Percentiles rank a stretch among this genome's conserved stretches.
Conservation (phyloP, 2,329 filamentous ascomycete species). For the Dactylellina cionopaga region DNA sequence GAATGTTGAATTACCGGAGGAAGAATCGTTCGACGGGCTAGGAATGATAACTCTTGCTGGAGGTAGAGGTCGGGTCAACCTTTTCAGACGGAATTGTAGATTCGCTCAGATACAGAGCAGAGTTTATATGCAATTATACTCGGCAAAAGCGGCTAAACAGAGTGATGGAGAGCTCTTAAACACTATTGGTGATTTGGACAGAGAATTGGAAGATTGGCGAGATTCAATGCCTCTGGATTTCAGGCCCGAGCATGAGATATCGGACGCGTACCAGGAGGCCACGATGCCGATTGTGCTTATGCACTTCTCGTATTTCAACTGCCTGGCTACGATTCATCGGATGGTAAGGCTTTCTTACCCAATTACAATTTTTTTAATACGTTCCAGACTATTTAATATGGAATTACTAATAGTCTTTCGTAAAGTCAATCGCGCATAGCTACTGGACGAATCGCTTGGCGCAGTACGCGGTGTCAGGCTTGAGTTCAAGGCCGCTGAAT, state of each 20-base stretch:
- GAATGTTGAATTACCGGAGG: slow-evolving; percentile 94
- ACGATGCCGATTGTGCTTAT: slow-evolving; percentile 93
- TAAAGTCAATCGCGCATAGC: slow-evolving; percentile 83
- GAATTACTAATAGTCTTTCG: slow-evolving; percentile 14
- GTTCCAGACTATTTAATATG: too few relatives aligned
- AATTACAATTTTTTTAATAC: slow-evolving; percentile 4
- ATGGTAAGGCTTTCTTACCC: slow-evolving; percentile 67
- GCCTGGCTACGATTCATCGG: slow-evolving; percentile 93
- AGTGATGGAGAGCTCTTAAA: slow-evolving; percentile 92
- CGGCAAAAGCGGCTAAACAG: slow-evolving; percentile 88
- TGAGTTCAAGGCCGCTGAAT: slow-evolving; percentile 90
- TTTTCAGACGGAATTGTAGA: slow-evolving; percentile 92
- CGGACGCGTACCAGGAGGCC: slow-evolving; percentile 67
- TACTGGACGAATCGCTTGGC: slow-evolving; percentile 97
- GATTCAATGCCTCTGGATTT: slow-evolving; percentile 94
- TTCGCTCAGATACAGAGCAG: slow-evolving; percentile 91
- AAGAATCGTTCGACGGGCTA: slow-evolving; percentile 88
- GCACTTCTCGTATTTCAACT: slow-evolving; percentile 98
- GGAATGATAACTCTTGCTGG: slow-evolving; percentile 92
- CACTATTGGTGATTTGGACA: slow-evolving; percentile 93
- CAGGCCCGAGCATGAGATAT: slow-evolving; percentile 93
- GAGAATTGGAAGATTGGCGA: slow-evolving; percentile 92
- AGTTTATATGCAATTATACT: slow-evolving; percentile 92
- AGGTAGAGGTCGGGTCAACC: slow-evolving; percentile 90
- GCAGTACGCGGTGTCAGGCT: slow-evolving; percentile 91